A percentile compares a stretch with the other conserved stretches of the same genome.
Conservation (phyloP, 2,329 filamentous ascomycete species). For the Pseudopyricularia javanii region DNA sequence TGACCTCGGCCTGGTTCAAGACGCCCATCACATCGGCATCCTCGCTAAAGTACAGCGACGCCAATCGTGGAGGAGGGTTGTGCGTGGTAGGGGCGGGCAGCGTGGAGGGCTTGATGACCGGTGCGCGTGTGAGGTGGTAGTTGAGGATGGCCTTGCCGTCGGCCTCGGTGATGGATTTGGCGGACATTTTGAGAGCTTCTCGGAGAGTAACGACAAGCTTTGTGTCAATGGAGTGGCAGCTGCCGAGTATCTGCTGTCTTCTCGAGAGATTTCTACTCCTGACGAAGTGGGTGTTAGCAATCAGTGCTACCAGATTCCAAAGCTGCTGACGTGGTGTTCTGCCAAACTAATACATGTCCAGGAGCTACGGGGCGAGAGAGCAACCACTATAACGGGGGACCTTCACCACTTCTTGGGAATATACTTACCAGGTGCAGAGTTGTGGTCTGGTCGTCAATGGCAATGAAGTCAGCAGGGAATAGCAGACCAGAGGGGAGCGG, state of each 20-base stretch:
- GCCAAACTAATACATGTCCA: background rate
- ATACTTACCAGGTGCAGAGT: constrained; percentile 1
- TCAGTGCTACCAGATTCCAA: background rate
- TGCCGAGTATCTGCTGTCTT: background rate
- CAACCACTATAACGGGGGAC: background rate
- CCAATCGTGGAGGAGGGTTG: constrained; percentile 85
- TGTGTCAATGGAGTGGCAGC: background rate
- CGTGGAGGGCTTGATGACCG: constrained; percentile 95
- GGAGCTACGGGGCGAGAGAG: background rate
- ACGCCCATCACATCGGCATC: constrained; percentile 72
- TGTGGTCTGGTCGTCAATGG: background rate
- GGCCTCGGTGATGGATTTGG: constrained; percentile 96
- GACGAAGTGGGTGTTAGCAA: background rate
- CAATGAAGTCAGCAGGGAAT: background rate
- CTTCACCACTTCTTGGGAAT: background rate
- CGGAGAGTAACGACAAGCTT: background rate
- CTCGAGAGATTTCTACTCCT: background rate
- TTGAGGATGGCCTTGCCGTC: constrained; percentile 99
- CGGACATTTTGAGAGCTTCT: constrained; percentile 53
- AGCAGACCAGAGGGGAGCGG: background rate
- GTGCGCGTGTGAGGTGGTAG: constrained; percentile 97
- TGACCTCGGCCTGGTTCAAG: constrained; percentile 89
- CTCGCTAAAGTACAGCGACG: constrained; percentile 85
- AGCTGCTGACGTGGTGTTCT: background rate
- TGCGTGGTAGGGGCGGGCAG: constrained; percentile 74